Percentiles rank a stretch among this genome's conserved stretches.
These are phyloP conservation scores for Ocimum tenuiflorum DNA, from an alignment of 257 asterid genomes.

Conservation along the genomic window DNA sequence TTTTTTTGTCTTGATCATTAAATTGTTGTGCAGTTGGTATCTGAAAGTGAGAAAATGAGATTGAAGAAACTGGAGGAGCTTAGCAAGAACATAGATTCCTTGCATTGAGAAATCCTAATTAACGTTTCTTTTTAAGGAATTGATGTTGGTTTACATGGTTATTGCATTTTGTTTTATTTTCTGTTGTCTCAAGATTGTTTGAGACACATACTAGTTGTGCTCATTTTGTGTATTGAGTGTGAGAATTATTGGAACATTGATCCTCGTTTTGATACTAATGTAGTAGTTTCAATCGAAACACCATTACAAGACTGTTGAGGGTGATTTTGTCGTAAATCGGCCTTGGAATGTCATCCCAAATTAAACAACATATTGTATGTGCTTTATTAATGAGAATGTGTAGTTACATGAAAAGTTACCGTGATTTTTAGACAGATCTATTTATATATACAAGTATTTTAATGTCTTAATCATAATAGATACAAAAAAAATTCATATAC, in stretches of 20 bases:
- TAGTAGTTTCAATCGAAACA: too few relatives aligned
- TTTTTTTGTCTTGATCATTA: neutral
- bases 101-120: constrained; percentile 22
- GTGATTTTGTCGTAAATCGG: too few relatives aligned
- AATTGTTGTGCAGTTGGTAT: constrained; percentile 49
- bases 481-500: too few relatives aligned
- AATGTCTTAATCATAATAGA: too few relatives aligned
- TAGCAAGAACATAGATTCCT: constrained; percentile 62
- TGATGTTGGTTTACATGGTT: neutral
- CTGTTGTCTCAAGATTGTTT: constrained; percentile 14
- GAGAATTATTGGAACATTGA: neutral
- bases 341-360: too few relatives aligned
- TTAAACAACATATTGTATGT: too few relatives aligned
- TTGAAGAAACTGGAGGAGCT: constrained; percentile 85
- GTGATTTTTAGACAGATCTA: too few relatives aligned
- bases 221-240: neutral
- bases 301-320: too few relatives aligned
- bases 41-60: constrained; percentile 77
- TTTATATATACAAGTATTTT: too few relatives aligned
- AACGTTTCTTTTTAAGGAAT: constrained; percentile 1
- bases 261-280: too few relatives aligned
- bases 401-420: too few relatives aligned
- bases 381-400: too few relatives aligned
- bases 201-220: neutral
- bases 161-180: neutral